These are phyloP conservation scores for Fagopyrum esculentum DNA, from an alignment of 148 eudicot genomes.

Conservation along the genomic window DNA sequence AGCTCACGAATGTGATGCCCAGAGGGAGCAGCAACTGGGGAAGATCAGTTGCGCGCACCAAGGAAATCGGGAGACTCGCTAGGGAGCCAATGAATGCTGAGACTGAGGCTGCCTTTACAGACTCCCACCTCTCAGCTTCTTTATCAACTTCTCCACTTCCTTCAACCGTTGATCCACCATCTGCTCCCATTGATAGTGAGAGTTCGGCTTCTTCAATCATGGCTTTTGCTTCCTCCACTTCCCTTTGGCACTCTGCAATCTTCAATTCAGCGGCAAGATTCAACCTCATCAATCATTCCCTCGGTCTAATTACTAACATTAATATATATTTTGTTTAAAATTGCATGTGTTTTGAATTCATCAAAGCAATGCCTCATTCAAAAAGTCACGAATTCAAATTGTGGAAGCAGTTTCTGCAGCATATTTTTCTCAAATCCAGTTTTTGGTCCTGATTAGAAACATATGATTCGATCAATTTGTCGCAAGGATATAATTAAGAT, in stretches of 20 bases:
- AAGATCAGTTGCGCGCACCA: conserved; percentile 30
- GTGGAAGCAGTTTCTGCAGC: too few species aligned
- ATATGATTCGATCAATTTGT: too few species aligned
- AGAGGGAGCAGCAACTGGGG: conserved; percentile 53
- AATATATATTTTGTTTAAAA: not conserved
- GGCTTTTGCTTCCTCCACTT: conserved; percentile 66
- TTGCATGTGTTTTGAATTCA: not conserved
- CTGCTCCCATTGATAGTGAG: conserved; percentile 32
- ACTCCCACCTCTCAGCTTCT: conserved; percentile 66
- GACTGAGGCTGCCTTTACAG: conserved; percentile 67
- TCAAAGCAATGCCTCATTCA: too few species aligned
- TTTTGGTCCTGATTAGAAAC: too few species aligned
- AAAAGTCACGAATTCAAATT: too few species aligned
- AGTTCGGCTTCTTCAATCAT: conserved; percentile 81
- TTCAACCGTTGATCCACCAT: not conserved
- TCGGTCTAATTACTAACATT: not conserved
- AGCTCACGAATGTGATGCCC: conserved; percentile 55
- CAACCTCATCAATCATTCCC: not conserved
- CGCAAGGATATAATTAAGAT: too few species aligned
- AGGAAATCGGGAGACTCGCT: conserved; percentile 60
- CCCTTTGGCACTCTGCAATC: conserved; percentile 93
- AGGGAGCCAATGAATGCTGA: conserved; percentile 68
- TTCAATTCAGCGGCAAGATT: conserved; percentile 18
- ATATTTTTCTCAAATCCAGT: too few species aligned
- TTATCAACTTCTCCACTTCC: conserved; percentile 18